Conservation (phyloP, 257 asterid genomes). For the Solanum chaucha region DNA sequence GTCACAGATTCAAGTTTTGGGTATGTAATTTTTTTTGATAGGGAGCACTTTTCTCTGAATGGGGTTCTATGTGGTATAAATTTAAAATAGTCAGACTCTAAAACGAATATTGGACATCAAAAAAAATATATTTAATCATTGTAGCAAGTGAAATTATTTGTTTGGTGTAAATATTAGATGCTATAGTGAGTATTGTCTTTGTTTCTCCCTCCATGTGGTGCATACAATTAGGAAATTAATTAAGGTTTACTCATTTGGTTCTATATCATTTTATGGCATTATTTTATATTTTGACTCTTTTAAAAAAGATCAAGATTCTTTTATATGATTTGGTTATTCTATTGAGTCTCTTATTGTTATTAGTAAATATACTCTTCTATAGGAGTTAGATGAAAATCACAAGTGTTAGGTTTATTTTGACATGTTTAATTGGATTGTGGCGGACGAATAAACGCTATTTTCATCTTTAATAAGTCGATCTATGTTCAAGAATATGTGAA, state of each 20-base stretch:
- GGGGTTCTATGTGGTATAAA: accelerated
- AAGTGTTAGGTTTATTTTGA: neutral
- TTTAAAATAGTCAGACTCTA: no score
- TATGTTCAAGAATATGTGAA: neutral
- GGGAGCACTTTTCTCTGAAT: neutral
- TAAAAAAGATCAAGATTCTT: neutral
- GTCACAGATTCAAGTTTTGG: no score
- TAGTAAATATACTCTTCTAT: neutral
- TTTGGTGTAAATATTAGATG: neutral
- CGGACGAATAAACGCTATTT: accelerated
- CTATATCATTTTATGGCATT: neutral
- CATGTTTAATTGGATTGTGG: neutral
- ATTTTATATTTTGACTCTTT: neutral
- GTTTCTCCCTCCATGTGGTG: neutral
- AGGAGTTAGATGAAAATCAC: neutral
- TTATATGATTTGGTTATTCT: neutral
- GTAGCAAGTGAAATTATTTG: neutral
- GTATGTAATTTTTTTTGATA: accelerated
- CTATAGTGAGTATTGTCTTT: neutral
- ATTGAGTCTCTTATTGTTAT: neutral
- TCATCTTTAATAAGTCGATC: accelerated
- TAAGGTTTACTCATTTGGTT: neutral
- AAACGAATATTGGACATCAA: accelerated
- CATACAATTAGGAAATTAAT: neutral
- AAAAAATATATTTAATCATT: no score